Evolutionary conservation across 2,329 filamentous ascomycete genomes (phyloP), one percentile per base, ranked within the genome.

Genomic region (Cytospora piceae): DNA sequence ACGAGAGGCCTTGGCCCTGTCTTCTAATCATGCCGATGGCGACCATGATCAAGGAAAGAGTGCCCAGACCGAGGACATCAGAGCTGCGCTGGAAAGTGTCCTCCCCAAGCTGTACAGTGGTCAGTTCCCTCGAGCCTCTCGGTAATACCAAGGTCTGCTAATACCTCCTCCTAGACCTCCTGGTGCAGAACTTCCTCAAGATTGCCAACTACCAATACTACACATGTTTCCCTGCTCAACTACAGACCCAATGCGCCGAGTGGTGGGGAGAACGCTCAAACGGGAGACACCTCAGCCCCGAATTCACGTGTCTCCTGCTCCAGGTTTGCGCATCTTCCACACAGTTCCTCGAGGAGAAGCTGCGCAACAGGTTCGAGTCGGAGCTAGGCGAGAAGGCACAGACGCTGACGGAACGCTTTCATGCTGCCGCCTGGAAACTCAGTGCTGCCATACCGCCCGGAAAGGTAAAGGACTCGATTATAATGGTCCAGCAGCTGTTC

Each of bases 401-500:
- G 61, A 72, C 69, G 0, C 72, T 82, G n/a, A 79, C 79, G 2
- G 74, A 78, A 31, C 74, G 76, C 4, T 78, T 81, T 66, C 76
- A 81, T 46, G 68, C 71, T 54, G 76, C 79, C 6, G 81, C 81
- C 15, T 78, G 79, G 57, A 76, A 78, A 64, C 71, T 84, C 17
- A 80, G 78, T 49, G 71, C 72, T 37, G 78, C 74, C 29, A 80
- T 83, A 54, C 61, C 75, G 2, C 78, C 79, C 1, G 79, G 80
- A 0, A 76, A 77, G 59, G 79, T 79, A 1, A 77, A 79, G 4
- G 71, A 58, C 17, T 9, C 57, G 22, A 58, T 83, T 8, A 72
- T 75, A 46, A 78, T 82, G 24, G 78, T 83, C 1, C 81, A 83
- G 70, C 81, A 83, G 68, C 72, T 81, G 22, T 82, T 83, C 61